These are phyloP conservation scores for Xylaria telfairii DNA, from an alignment of 495 filamentous ascomycete genomes.

Conservation along the genomic window DNA sequence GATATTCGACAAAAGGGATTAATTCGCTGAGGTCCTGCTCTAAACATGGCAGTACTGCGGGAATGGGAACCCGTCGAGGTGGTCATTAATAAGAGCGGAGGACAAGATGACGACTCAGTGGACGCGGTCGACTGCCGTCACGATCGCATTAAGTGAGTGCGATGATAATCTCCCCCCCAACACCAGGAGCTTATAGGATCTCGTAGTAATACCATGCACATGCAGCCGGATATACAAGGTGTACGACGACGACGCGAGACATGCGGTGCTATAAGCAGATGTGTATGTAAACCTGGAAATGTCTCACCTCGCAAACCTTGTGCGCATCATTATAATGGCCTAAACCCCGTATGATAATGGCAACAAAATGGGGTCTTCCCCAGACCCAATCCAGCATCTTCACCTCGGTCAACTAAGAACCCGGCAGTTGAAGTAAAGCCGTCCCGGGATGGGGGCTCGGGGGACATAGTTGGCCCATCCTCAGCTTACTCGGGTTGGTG, in stretches of 20 bases:
- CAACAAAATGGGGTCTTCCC: conserved; percentile 6
- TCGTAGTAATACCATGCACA: conserved; percentile 11
- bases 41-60: conserved; percentile 20
- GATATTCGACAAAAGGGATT: conserved; percentile 12
- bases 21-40: conserved; percentile 4
- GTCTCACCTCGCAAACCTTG: conserved; percentile 4
- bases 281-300: background rate
- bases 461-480: conserved; percentile 17
- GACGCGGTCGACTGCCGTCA: conserved; percentile 3
- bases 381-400: background rate
- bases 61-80: background rate
- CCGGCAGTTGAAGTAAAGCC: conserved; percentile 19
- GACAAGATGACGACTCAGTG: conserved; percentile 1
- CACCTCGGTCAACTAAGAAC: conserved; percentile 13
- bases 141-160: conserved; percentile 13
- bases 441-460: conserved; percentile 7
- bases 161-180: background rate
- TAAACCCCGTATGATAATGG: background rate
- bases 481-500: background rate
- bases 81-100: conserved; percentile 7
- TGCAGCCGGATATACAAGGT: background rate
- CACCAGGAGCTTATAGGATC: conserved; percentile 12
- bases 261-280: background rate
- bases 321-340: background rate
- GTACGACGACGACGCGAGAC: conserved; percentile 17